These are phyloP conservation scores for Trichoderma sp. DNA, from an alignment of 2,329 filamentous ascomycete genomes.

Conservation along the genomic window DNA sequence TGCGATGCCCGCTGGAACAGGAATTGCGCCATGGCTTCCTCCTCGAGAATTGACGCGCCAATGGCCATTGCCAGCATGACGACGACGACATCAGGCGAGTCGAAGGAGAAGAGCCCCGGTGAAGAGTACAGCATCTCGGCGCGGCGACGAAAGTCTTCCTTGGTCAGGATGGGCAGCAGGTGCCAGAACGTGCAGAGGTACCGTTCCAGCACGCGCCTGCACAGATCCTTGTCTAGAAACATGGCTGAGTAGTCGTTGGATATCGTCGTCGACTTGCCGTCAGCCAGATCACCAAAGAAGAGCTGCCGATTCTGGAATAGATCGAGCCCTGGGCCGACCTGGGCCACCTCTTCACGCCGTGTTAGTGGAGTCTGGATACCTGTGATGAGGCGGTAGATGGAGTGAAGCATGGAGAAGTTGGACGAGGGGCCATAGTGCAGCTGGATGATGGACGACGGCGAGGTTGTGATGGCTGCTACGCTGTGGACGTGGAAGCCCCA, in stretches of 20 bases:
- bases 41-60: not conserved
- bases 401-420: constrained; percentile 14
- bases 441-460: constrained; percentile 14
- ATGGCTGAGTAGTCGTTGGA: constrained; percentile 8
- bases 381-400: constrained; percentile 15
- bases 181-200: constrained; percentile 9
- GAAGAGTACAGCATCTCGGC: not conserved
- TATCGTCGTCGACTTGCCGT: not conserved
- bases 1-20: constrained; percentile 2
- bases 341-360: constrained; percentile 8
- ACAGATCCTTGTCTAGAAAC: constrained; percentile 3
- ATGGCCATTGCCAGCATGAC: constrained; percentile 14
- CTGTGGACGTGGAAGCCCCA: constrained; percentile 14
- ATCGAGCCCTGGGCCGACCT: constrained; percentile 6
- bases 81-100: constrained; percentile 7
- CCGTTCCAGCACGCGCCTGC: not conserved
- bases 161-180: constrained; percentile 8
- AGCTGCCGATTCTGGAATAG: constrained; percentile 13
- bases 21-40: not conserved
- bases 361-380: constrained; percentile 8
- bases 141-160: constrained; percentile 8
- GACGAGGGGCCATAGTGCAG: constrained; percentile 8
- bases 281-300: constrained; percentile 14
- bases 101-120: constrained; percentile 7
- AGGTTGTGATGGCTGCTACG: constrained; percentile 4